Conservation (phyloP, 345 rosid genomes). For the Eucalyptus guilfoylei region DNA sequence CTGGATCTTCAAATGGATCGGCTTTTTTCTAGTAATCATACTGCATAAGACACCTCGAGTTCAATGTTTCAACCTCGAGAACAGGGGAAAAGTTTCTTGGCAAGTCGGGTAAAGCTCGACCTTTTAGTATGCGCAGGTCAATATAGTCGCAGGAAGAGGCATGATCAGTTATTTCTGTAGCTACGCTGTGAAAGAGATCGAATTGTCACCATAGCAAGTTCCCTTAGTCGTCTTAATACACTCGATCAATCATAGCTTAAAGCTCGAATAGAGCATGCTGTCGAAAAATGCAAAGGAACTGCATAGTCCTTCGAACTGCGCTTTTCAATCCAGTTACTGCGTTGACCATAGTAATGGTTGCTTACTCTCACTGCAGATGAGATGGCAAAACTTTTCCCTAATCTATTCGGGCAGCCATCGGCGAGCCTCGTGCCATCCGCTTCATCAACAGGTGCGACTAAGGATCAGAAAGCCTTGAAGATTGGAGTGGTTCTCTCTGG, state of each 20-base stretch:
- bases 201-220: fast-evolving
- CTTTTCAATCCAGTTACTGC: not conserved
- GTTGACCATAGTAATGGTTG: not conserved
- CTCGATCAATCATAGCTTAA: not conserved
- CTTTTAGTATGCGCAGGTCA: not conserved
- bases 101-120: not conserved
- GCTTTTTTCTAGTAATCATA: not conserved
- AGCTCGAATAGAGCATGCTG: not conserved
- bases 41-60: not conserved
- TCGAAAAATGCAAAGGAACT: not conserved
- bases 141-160: not conserved
- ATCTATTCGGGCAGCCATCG: constrained; percentile 84
- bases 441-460: not conserved
- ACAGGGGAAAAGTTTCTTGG: not conserved
- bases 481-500: constrained; percentile 97
- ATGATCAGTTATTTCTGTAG: not conserved
- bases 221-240: not conserved
- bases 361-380: constrained; percentile 30
- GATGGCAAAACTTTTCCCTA: constrained; percentile 84
- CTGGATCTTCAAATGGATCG: not conserved
- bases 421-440: constrained; percentile 38
- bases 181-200: not conserved
- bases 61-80: not conserved
- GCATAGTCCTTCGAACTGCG: not conserved
- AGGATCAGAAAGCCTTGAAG: constrained; percentile 33